Evolutionary conservation across 257 asterid genomes (phyloP).

Genomic region (Plantago major): DNA sequence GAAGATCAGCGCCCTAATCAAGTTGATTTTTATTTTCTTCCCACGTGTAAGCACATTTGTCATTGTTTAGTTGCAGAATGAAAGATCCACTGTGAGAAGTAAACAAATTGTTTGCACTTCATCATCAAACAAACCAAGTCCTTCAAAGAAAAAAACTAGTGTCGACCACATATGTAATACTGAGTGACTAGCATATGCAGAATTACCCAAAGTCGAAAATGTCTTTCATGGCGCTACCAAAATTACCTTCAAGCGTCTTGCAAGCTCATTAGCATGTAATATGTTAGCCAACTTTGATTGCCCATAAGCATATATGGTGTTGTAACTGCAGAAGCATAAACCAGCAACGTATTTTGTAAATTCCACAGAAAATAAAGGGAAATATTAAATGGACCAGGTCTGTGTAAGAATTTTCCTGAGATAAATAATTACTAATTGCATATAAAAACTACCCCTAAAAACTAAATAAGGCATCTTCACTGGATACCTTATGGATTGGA

Average conservation of each 20-base stretch:
- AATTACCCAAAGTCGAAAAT: neutral
- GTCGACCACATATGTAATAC: neutral
- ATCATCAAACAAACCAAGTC: neutral
- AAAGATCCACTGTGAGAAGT: no score
- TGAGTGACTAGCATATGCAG: neutral
- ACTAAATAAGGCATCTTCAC: no score
- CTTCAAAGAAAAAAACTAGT: no score
- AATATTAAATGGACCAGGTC: no score
- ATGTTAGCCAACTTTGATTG: constrained; percentile 80
- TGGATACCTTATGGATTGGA: no score
- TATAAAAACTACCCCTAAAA: no score
- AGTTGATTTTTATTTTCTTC: no score
- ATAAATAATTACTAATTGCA: no score
- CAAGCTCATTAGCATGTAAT: constrained; percentile 68
- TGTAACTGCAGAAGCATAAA: constrained; percentile 38
- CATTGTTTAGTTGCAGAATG: no score
- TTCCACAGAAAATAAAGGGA: neutral
- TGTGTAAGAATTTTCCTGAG: no score
- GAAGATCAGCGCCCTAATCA: neutral
- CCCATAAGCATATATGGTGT: constrained; percentile 51
- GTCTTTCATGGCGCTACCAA: neutral
- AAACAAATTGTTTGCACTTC: no score
- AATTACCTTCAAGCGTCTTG: constrained; percentile 60
- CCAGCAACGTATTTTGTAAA: neutral
- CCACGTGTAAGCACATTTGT: no score